Conservation (phyloP, 805 yeast species). For the Priceomyces fermenticarens region DNA sequence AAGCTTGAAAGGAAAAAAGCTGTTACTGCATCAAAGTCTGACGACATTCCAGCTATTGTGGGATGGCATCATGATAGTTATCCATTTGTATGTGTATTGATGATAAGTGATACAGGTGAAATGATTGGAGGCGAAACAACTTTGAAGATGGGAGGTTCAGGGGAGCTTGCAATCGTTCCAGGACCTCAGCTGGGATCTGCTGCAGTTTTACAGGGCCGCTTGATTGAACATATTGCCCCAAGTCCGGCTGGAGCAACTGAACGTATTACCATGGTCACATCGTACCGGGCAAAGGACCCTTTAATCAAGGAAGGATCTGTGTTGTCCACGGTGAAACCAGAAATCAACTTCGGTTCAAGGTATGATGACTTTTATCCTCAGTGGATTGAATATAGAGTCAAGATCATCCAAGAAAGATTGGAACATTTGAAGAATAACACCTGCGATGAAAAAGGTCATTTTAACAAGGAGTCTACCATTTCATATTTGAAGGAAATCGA, state of each 20-base stretch:
- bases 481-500: constrained; percentile 19
- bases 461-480: constrained; percentile 23
- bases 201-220: constrained; percentile 37
- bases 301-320: constrained; percentile 26
- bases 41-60: constrained; percentile 49
- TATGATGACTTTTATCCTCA: constrained; percentile 35
- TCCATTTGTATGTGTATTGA: constrained; percentile 62
- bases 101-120: constrained; percentile 55
- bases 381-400: constrained; percentile 32
- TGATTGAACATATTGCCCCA: constrained; percentile 42
- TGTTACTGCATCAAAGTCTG: constrained; percentile 13
- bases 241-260: constrained; percentile 31
- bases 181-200: constrained; percentile 37
- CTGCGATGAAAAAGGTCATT: constrained; percentile 13
- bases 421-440: constrained; percentile 15
- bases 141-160: constrained; percentile 42
- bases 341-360: constrained; percentile 31
- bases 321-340: constrained; percentile 38
- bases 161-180: constrained; percentile 17
- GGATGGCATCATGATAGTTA: constrained; percentile 66
- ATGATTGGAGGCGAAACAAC: constrained; percentile 65
- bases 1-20: constrained; percentile 21
- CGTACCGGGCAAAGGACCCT: constrained; percentile 33
- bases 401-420: constrained; percentile 23
- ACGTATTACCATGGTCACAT: constrained; percentile 43